Conservation (phyloP, 164 flowering plant genomes). For the Aristolochia contorta region DNA sequence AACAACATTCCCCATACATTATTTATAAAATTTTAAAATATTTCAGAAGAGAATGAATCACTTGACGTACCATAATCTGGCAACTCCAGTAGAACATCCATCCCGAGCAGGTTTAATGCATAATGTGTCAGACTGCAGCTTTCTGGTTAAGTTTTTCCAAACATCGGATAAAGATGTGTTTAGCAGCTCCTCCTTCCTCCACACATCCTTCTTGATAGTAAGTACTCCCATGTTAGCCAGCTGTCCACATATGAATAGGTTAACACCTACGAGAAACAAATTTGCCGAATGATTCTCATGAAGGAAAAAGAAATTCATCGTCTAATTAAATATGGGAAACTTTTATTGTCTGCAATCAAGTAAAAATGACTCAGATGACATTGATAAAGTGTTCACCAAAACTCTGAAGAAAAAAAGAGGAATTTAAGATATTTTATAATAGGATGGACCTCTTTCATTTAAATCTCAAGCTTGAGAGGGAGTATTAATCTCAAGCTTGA, state of each 20-base stretch:
- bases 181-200: slow-evolving; percentile 45
- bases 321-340: too few relatives aligned
- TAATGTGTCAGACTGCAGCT: slow-evolving; percentile 54
- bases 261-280: too few relatives aligned
- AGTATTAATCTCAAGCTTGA: too few relatives aligned
- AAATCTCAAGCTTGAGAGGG: too few relatives aligned
- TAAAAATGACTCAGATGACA: too few relatives aligned
- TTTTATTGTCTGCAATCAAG: too few relatives aligned
- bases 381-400: too few relatives aligned
- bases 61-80: slow-evolving; percentile 55
- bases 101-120: slow-evolving; percentile 89
- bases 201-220: slow-evolving; percentile 66
- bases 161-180: slow-evolving; percentile 24
- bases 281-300: neutral
- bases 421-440: too few relatives aligned
- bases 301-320: too few relatives aligned
- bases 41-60: neutral
- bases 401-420: too few relatives aligned
- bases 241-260: slow-evolving; percentile 21
- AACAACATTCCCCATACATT: neutral
- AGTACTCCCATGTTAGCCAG: slow-evolving; percentile 54
- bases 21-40: too few relatives aligned
- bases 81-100: slow-evolving; percentile 98
- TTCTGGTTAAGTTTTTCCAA: slow-evolving; percentile 58
- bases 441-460: too few relatives aligned